Percentiles rank a stretch among this genome's conserved stretches.
These are phyloP conservation scores for Canavalia ensiformis DNA, from an alignment of 306 rosid species.

Conservation along the genomic window DNA sequence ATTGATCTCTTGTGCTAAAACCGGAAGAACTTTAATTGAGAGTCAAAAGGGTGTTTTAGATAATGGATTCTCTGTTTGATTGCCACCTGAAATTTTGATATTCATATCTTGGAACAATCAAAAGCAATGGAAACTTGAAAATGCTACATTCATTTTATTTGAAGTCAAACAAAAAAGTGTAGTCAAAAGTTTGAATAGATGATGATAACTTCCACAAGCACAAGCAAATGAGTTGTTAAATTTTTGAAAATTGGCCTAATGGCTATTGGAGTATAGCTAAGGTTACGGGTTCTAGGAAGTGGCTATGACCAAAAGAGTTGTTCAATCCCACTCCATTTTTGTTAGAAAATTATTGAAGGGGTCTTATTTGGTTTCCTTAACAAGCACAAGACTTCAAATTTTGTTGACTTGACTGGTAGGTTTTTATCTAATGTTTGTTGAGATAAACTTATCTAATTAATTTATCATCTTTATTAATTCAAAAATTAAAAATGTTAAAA, in stretches of 20 bases:
- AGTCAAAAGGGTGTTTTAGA: not conserved
- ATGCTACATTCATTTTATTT: not conserved
- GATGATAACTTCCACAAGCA: conserved; percentile 41
- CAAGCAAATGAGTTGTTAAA: conserved; percentile 28
- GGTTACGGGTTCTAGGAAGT: conserved; percentile 40
- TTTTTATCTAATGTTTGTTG: no score
- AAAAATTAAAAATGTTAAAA: not conserved
- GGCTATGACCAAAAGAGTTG: not conserved
- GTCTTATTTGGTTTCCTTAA: conserved; percentile 27
- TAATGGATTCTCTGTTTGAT: not conserved
- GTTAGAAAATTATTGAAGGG: conserved; percentile 27
- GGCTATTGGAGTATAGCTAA: conserved; percentile 46
- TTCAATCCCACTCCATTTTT: conserved; percentile 49
- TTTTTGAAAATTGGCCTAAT: not conserved
- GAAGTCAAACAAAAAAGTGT: conserved; percentile 31
- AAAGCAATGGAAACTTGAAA: conserved; percentile 1
- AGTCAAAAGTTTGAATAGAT: conserved; percentile 46
- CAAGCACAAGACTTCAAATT: not conserved
- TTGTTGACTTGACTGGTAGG: not conserved
- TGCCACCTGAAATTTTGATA: not conserved
- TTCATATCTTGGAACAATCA: conserved; percentile 5
- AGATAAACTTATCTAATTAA: not conserved
- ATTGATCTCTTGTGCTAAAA: not conserved
- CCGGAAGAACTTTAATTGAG: not conserved
- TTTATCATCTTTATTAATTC: not conserved